phyloP scores from a whole-genome alignment of 352 stramenopile genomes.

The Phytophthora quininea region DNA sequence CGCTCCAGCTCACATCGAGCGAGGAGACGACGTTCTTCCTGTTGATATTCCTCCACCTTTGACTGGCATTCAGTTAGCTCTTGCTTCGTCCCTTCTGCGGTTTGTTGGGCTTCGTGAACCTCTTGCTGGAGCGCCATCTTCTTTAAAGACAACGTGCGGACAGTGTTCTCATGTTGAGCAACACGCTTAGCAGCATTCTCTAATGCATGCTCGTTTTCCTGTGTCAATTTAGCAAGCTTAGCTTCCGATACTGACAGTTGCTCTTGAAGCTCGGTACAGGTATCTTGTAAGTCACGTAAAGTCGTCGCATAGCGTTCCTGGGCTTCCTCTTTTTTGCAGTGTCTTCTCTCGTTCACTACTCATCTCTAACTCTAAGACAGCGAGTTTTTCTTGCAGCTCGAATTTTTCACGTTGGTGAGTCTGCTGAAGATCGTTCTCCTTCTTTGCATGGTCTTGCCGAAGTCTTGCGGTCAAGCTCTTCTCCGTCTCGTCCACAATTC shows the following conservation, averaged over 20 bases:
- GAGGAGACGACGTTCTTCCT: slow-evolving; percentile 12
- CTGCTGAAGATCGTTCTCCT: slow-evolving; percentile 1
- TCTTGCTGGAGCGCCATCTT: slow-evolving; percentile 28
- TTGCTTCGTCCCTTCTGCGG: slow-evolving; percentile 14
- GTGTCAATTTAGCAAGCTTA: slow-evolving; percentile 5
- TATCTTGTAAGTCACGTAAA: slow-evolving; percentile 16
- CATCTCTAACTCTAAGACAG: slow-evolving; percentile 17
- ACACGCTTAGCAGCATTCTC: slow-evolving; percentile 5
- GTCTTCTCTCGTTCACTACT: slow-evolving; percentile 16
- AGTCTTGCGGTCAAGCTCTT: slow-evolving; percentile 4
- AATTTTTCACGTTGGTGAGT: slow-evolving; percentile 7
- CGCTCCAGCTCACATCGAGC: slow-evolving; percentile 9
- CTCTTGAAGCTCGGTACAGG: slow-evolving; percentile 7
- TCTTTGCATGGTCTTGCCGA: neutral
- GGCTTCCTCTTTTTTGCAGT: slow-evolving; percentile 10
- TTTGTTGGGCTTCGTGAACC: slow-evolving; percentile 17
- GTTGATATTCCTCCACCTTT: slow-evolving; percentile 16
- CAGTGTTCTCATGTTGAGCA: slow-evolving; percentile 19
- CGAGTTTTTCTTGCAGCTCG: slow-evolving; percentile 18
- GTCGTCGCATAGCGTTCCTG: slow-evolving; percentile 2
- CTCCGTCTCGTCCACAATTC: slow-evolving; percentile 12
- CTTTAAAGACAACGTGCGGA: slow-evolving; percentile 12
- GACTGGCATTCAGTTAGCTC: slow-evolving; percentile 22
- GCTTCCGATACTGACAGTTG: slow-evolving; percentile 11
- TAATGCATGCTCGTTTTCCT: slow-evolving; percentile 4